Base-by-base conservation (phyloP, 75 land plant genomes). In the Cupressus sempervirens region DNA sequence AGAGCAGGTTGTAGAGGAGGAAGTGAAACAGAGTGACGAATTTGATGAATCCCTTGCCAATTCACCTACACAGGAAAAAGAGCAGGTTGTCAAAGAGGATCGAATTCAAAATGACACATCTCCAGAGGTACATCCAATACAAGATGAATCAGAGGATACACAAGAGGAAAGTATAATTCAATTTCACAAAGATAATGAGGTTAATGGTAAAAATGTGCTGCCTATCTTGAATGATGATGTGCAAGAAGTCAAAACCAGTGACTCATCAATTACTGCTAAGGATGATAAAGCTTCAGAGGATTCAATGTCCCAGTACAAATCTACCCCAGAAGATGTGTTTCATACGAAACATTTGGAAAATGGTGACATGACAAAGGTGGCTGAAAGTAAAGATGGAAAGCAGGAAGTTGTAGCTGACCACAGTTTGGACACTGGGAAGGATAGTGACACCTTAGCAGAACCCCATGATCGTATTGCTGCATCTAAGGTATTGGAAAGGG, bases 101-200 rank as follows among this genome's bases (percentile, higher is more conserved):
- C 41, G 3, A n/a, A 40, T 43, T 43, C 80, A 77, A 77, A 77
- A 16, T 43, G 43, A 77, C 43, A n/a, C 0, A 77, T 77, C 80
- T 34, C 48, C 9, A 16, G 48, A 77, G 43, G 46, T 46, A 77
- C 29, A 43, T 34, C 13, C 48, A 43, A 23, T 46, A 41, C 29
- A 77, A 77, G 29, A 77, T 7, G 80, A 77, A 26, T 77, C n/a
- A 40, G 46, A 77, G 3, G 30, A 8, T 14, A 40, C 43, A 29
- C 48, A 43, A 43, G 26, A 77, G 80, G 80, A 77, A 77, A 41
- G 23, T 9, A 23, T 10, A 77, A 77, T 12, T 40, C 46, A 41
- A 77, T n/a, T 77, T 77, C 80, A 26, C 16, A 77, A 77, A 77
- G 80, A 77, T 23, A 26, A 20, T 23, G 80, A 41, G 43, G 80